A percentile compares a stretch with the other conserved stretches of the same genome.
Evolutionary conservation across 169 alveolate species (phyloP).

Genomic region (Cryptosporidium sp.): DNA sequence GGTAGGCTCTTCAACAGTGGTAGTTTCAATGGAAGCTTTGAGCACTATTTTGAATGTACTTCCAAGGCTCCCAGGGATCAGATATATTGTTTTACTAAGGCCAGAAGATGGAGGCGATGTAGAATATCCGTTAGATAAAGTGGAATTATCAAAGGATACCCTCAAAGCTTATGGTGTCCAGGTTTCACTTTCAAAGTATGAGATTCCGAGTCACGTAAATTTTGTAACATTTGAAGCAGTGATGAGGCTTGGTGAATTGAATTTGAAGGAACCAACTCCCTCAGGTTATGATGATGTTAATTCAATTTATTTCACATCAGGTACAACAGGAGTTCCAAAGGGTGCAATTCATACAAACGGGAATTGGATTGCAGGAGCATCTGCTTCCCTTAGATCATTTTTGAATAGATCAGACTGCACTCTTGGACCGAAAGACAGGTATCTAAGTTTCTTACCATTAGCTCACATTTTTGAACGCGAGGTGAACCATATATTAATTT

Average conservation of each 20-base stretch:
- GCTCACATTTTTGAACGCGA: slow-evolving; percentile 96
- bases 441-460: slow-evolving; percentile 93
- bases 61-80: slow-evolving; percentile 76
- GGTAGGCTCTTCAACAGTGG: slow-evolving; percentile 58
- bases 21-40: slow-evolving; percentile 66
- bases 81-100: slow-evolving; percentile 79
- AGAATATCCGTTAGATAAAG: slow-evolving; percentile 74
- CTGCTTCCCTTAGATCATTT: slow-evolving; percentile 79
- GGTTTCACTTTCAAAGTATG: slow-evolving; percentile 22
- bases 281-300: slow-evolving; percentile 83
- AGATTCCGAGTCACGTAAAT: slow-evolving; percentile 61
- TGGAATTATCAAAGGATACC: slow-evolving; percentile 48
- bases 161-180: slow-evolving; percentile 71
- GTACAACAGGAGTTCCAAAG: slow-evolving; percentile 98
- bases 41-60: slow-evolving; percentile 22
- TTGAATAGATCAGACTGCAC: slow-evolving; percentile 81
- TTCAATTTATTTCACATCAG: slow-evolving; percentile 96
- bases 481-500: slow-evolving; percentile 81
- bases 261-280: slow-evolving; percentile 79
- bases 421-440: slow-evolving; percentile 82
- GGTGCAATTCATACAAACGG: slow-evolving; percentile 95
- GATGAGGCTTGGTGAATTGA: slow-evolving; percentile 77
- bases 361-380: slow-evolving; percentile 83
- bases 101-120: slow-evolving; percentile 76
- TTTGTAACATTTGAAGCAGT: slow-evolving; percentile 57